Percentiles rank a stretch among this genome's conserved stretches.
These are phyloP conservation scores for Ramaria sp. DNA, from an alignment of 768 basidiomycete species.

Conservation along the genomic window DNA sequence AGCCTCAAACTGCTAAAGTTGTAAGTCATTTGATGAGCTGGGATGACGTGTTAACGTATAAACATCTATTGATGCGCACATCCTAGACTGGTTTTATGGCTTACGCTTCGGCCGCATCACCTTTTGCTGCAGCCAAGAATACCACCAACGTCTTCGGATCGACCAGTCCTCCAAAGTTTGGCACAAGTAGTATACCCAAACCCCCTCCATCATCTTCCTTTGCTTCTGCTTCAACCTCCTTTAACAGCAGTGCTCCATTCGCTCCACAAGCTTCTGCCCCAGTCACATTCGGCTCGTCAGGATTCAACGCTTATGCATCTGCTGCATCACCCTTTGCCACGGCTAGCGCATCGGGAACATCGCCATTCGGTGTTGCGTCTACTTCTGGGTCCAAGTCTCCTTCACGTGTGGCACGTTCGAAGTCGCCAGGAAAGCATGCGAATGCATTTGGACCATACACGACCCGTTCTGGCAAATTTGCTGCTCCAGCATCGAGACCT, in stretches of 20 bases:
- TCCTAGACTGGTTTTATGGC: constrained; percentile 54
- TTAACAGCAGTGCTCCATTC: constrained; percentile 21
- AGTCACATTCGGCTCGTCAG: constrained; percentile 17
- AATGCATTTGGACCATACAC: constrained; percentile 12
- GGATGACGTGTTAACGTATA: constrained; percentile 26
- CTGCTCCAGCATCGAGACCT: constrained; percentile 14
- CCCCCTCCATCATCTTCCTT: constrained; percentile 17
- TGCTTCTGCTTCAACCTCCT: constrained; percentile 18
- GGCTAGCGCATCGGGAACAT: constrained; percentile 51
- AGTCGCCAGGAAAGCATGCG: constrained; percentile 13
- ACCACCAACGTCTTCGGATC: constrained; percentile 9
- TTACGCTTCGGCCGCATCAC: constrained; percentile 63
- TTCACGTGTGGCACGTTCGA: constrained; percentile 4
- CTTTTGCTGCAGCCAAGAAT: constrained; percentile 37
- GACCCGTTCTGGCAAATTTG: constrained; percentile 13
- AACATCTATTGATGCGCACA: constrained; percentile 35
- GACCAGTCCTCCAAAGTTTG: constrained; percentile 8
- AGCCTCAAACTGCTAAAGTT: not conserved
- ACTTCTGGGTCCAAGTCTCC: constrained; percentile 14
- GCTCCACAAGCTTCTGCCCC: not conserved
- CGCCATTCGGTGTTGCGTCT: constrained; percentile 28
- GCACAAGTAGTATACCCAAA: constrained; percentile 8
- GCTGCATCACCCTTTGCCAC: constrained; percentile 62
- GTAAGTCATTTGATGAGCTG: not conserved
- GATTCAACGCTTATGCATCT: constrained; percentile 76